phyloP scores from a whole-genome alignment of 73 alveolate genomes.

The Stentor roeselii region DNA sequence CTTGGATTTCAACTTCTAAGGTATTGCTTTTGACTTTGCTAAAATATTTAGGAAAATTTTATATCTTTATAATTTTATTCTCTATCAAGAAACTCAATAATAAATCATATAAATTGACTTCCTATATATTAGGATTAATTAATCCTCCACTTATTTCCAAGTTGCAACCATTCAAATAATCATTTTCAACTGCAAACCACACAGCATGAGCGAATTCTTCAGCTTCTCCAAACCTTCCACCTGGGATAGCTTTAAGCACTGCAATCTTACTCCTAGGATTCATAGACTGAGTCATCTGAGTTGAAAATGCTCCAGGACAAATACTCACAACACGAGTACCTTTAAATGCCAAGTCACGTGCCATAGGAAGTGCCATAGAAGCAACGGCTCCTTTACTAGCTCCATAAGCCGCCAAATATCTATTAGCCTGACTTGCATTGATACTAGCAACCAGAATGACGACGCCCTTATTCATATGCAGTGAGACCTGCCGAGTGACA shows the following conservation, averaged over 20 bases:
- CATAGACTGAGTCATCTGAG: conserved; percentile 70
- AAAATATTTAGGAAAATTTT: too few relatives aligned
- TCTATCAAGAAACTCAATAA: too few relatives aligned
- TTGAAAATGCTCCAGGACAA: conserved; percentile 84
- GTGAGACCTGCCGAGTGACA: conserved; percentile 72
- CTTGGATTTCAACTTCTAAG: too few relatives aligned
- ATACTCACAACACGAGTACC: conserved; percentile 83
- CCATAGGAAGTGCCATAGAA: conserved; percentile 92
- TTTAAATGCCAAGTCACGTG: conserved; percentile 84
- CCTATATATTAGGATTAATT: conserved; percentile 14
- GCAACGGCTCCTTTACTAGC: conserved; percentile 88
- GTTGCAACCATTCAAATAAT: conserved; percentile 67
- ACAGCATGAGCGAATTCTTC: conserved; percentile 81
- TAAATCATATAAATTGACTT: neutral
- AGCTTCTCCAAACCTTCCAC: conserved; percentile 75
- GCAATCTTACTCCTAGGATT: conserved; percentile 45
- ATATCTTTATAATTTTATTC: too few relatives aligned
- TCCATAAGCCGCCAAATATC: conserved; percentile 81
- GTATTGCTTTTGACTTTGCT: too few relatives aligned
- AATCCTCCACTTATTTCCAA: conserved; percentile 88
- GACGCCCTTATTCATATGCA: conserved; percentile 81
- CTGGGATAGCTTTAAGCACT: conserved; percentile 60
- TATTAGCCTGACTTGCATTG: conserved; percentile 88
- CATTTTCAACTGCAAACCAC: conserved; percentile 47
- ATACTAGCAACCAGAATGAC: conserved; percentile 76